These are phyloP conservation scores for Withania somnifera DNA, from an alignment of 305 asterid species.

Conservation along the genomic window DNA sequence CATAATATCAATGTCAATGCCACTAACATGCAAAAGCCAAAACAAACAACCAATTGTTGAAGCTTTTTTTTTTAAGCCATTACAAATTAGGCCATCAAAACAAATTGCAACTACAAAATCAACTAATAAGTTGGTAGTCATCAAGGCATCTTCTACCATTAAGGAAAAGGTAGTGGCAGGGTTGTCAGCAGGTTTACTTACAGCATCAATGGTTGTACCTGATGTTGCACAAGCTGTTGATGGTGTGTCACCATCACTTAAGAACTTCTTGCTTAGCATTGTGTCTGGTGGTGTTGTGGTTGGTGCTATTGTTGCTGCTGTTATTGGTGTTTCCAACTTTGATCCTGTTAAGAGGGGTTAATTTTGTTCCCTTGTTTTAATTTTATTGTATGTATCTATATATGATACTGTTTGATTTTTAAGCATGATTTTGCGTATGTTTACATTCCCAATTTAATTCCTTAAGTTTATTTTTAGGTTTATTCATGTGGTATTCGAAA, in stretches of 20 bases:
- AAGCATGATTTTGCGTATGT: not conserved
- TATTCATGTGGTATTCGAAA: not conserved
- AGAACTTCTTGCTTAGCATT: slow-evolving; percentile 77
- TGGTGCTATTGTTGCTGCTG: slow-evolving; percentile 45
- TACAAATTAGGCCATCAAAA: slow-evolving; percentile 35
- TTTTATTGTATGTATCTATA: not conserved
- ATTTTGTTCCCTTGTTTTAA: not conserved
- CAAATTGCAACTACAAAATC: slow-evolving; percentile 15
- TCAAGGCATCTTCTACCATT: slow-evolving; percentile 30
- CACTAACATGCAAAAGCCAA: slow-evolving; percentile 36
- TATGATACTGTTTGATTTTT: not conserved
- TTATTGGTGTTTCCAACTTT: slow-evolving; percentile 73
- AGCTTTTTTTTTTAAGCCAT: slow-evolving; percentile 44
- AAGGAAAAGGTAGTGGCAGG: slow-evolving; percentile 61
- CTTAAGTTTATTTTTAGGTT: not conserved
- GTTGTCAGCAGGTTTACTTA: slow-evolving; percentile 53
- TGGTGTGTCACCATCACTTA: slow-evolving; percentile 50
- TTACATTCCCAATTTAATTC: not conserved
- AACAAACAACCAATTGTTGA: slow-evolving; percentile 23
- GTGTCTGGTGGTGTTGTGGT: slow-evolving; percentile 71
- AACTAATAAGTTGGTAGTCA: slow-evolving; percentile 25
- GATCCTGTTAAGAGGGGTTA: slow-evolving; percentile 81
- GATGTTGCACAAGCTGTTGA: slow-evolving; percentile 66
- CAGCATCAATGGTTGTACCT: slow-evolving; percentile 57
- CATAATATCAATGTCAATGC: slow-evolving; percentile 52